Evolutionary conservation across 805 yeast species (phyloP), one percentile per base, ranked within the genome.

Genomic region (Kazachstania taianensis): DNA sequence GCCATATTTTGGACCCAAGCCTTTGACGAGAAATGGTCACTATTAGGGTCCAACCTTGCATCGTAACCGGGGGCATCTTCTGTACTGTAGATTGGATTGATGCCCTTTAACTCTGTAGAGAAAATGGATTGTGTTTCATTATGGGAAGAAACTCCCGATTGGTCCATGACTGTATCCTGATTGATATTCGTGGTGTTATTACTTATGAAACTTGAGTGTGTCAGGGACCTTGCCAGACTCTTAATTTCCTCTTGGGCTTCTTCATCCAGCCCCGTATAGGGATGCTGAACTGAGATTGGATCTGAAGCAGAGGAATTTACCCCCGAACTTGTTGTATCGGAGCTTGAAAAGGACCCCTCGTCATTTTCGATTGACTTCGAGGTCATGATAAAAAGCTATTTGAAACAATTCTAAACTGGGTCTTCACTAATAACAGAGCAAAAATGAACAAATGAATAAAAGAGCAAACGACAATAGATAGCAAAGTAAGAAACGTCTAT

Each of bases 1-100:
- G n/a, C n/a, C 60, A 76, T 54, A 46, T 78, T 78, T 49, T 74
- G 74, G 37, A 78, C 75, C 86, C 86, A 78, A 37, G 68, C 71
- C 48, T 69, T 72, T 35, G 81, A 66, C 44, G 70, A 68, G 51
- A 78, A 78, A 5, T 67, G 50, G n/a, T 71, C 78, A 35, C 71
- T 63, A 16, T 64, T 61, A 1, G 86, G 86, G 49, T 79, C 74
- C 45, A 79, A 61, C 35, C 62, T 48, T n/a, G 70, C 65, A 36
- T 63, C 57, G 35, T 57, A 57, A 3, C 43, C 42, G 3, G 45
- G 40, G 9, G 42, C 43, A 13, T 40, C 39, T 8, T 43, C 29
- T 18, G 31, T 40, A 10, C 41, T 35, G 20, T 41, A 49, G 9
- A 53, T 44, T 5, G 58, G 59, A 31, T 53, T 52, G 8, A 53